These are phyloP conservation scores for Serendipita sp. DNA, from an alignment of 768 basidiomycete species.

Conservation along the genomic window DNA sequence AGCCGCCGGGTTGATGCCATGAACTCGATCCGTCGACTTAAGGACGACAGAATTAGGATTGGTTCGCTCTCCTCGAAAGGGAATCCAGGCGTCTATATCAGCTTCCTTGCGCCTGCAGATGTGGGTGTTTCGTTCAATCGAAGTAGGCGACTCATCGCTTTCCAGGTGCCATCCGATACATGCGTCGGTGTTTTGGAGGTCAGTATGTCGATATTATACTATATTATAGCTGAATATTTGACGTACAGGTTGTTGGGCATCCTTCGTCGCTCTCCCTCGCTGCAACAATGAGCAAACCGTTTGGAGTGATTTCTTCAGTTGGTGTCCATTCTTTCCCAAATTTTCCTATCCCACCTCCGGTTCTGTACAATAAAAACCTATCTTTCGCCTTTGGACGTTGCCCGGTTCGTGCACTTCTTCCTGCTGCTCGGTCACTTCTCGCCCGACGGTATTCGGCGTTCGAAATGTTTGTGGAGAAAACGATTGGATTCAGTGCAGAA, in stretches of 20 bases:
- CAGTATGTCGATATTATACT: constrained; percentile 8
- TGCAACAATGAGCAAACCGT: constrained; percentile 56
- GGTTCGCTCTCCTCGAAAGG: background rate
- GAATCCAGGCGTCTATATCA: background rate
- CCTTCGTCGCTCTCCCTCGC: constrained; percentile 45
- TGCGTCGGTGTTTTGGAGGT: constrained; percentile 58
- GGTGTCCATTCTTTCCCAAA: constrained; percentile 46
- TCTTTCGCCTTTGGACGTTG: constrained; percentile 70
- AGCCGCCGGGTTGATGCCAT: constrained; percentile 34
- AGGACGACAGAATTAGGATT: background rate
- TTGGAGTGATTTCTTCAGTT: constrained; percentile 60
- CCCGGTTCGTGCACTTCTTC: constrained; percentile 54
- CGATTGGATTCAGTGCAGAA: constrained; percentile 34
- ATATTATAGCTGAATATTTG: background rate
- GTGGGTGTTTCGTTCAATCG: background rate
- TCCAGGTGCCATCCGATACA: constrained; percentile 19
- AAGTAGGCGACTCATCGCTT: no score
- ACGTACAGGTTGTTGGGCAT: constrained; percentile 49
- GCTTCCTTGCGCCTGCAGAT: constrained; percentile 6
- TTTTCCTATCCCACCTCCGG: constrained; percentile 29
- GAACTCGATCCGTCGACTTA: background rate
- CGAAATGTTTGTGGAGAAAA: constrained; percentile 33
- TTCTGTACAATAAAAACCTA: constrained; percentile 59
- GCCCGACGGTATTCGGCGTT: constrained; percentile 25
- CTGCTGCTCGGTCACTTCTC: constrained; percentile 57